Base-by-base conservation (phyloP, 2,329 filamentous ascomycete species). In the Arthrobotrys conoides region DNA sequence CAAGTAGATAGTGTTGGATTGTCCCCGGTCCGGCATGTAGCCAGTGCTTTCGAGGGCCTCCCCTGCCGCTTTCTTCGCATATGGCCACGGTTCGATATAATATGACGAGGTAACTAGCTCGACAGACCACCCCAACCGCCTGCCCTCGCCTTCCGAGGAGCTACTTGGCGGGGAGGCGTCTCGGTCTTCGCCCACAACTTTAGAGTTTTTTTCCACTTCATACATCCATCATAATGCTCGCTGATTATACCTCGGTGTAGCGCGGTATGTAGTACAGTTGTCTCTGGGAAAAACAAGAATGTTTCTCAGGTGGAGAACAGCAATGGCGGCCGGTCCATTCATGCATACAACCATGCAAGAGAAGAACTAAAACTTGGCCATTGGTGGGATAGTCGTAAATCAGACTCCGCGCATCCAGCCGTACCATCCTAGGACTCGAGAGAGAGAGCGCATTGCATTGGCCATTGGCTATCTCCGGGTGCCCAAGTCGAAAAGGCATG, bases 11-110 rank as follows among this genome's bases (percentile, higher is more conserved):
- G 48, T 63, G 71, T 69, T 75, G 71, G 64, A 64, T 55, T 53
- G 64, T 38, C 64, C 71, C 71, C 71, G 71, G 71, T 75, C 71
- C 71, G 71, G 64, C 71, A 41, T 64, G 53, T 44, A 64, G 44
- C 46, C 51, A 53, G 22, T 36, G 49, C 61, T 49, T 36, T 73
- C 30, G 53, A 68, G 30, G 51, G 63, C 24, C 9, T 69, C 55
- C 71, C 71, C 44, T 68, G 63, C 46, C 18, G 18, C 10, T 67
- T 6, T 24, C 16, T 48, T 75, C 38, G 36, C 71, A 75, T 53
- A 75, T 68, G 63, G 53, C 44, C 36, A 53, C 71, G 36, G 44
- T 55, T 69, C 46, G 53, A 49, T 59, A 59, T 67, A 48, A 38
- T 38, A 49, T 68, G 41, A 53, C 71, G 46, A 30, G 53, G 20